phyloP scores from a whole-genome alignment of 2,329 filamentous ascomycete genomes.

The Ceratocystis ficicola region DNA sequence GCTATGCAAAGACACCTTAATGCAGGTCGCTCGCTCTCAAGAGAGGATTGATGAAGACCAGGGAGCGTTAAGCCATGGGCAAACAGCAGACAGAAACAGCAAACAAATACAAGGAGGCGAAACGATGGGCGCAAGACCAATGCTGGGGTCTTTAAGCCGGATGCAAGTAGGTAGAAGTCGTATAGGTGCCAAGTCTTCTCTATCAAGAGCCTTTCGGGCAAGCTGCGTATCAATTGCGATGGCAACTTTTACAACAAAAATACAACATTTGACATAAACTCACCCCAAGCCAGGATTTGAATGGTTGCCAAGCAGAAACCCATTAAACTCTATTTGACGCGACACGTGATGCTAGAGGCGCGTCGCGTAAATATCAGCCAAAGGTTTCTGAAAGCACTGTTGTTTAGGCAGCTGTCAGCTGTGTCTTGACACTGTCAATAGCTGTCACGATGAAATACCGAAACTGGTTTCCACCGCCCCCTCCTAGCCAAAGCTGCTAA shows the following conservation, averaged over 20 bases:
- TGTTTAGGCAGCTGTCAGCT: neutral
- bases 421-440: neutral
- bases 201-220: no score
- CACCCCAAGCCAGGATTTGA: neutral
- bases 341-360: constrained; percentile 3
- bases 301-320: constrained; percentile 8
- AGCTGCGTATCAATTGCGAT: no score
- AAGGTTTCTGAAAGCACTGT: neutral
- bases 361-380: neutral
- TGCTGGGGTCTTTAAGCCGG: neutral
- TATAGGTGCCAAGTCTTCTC: no score
- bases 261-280: no score
- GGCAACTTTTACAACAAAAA: no score
- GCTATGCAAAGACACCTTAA: neutral
- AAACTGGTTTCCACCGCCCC: neutral
- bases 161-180: no score
- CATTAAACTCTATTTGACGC: constrained; percentile 14
- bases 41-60: neutral
- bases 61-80: constrained; percentile 4
- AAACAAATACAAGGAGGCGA: neutral
- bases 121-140: neutral
- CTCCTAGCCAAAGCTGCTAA: neutral
- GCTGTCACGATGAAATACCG: neutral
- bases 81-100: neutral
- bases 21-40: no score